phyloP scores from a whole-genome alignment of 2,329 filamentous ascomycete genomes.

The Colletotrichum sp. region DNA sequence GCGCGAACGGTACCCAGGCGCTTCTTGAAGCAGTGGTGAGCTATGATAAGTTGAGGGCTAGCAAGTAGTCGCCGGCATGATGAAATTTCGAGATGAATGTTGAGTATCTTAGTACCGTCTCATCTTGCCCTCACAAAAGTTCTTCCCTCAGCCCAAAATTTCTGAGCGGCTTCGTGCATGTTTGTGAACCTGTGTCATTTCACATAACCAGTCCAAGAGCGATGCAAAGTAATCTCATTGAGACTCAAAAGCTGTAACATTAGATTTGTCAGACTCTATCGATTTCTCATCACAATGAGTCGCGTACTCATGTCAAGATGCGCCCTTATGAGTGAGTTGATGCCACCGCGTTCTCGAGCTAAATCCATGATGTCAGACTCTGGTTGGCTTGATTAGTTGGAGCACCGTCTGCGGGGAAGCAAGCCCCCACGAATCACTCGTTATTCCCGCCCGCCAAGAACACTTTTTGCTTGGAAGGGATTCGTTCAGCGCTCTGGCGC shows the following conservation, averaged over 20 bases:
- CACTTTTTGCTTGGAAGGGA: background rate
- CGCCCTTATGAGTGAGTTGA: background rate
- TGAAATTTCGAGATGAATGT: background rate
- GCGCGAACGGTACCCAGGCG: slow-evolving; percentile 24
- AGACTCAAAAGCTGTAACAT: background rate
- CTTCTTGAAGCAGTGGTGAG: slow-evolving; percentile 24
- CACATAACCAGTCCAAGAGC: background rate
- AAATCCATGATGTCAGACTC: slow-evolving; percentile 7
- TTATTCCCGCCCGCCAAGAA: background rate
- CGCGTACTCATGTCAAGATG: background rate
- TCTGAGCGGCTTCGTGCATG: background rate
- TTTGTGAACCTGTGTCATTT: background rate
- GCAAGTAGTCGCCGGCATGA: background rate
- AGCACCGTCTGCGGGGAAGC: background rate
- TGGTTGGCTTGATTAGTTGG: background rate
- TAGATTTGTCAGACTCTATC: background rate
- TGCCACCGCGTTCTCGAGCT: background rate
- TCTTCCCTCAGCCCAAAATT: background rate
- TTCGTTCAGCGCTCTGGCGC: background rate
- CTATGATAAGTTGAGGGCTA: slow-evolving; percentile 20
- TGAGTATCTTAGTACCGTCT: background rate
- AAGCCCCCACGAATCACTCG: background rate
- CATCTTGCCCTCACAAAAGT: background rate
- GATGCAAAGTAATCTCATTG: background rate
- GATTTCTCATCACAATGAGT: background rate